Evolutionary conservation across 139 green algal species (phyloP), one percentile per base, ranked within the genome.

Genomic region (Chlorella sorokiniana): DNA sequence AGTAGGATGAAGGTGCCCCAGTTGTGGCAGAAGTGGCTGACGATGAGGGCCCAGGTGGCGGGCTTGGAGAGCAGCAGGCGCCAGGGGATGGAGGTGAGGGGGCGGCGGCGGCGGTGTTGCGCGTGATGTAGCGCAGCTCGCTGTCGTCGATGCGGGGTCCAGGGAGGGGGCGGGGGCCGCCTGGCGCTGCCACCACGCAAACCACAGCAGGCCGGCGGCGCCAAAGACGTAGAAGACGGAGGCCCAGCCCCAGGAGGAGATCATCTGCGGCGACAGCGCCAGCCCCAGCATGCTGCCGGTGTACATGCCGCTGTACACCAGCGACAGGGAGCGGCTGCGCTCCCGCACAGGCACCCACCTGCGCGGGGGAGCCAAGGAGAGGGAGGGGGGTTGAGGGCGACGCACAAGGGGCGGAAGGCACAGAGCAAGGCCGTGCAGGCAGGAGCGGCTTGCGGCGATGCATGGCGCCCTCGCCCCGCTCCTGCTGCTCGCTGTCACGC

Each of bases 1-100:
- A 99, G 93, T 76, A 99, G 88, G 86, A 99, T 99, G 90, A 99
- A 99, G 44, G 93, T 97, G 71, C 97, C 96, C 94, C 94, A 99
- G 89, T 99, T 99, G 89, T 99, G 95, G 88, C 95, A 98, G 84
- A 99, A 99, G 87, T 99, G 95, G 75, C 78, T 94, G 9, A 86
- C 33, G 82, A 99, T 98, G 82, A 99, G 95, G 38, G 96, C 95
- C 96, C 96, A 99, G 44, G 98, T 94, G 62, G 95, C 86, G 18
- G 82, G 40, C 76, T 95, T 96, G 54, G 85, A 93, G 3, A 99
- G 88, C 61, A 99, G 90, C 73, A 88, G 65, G n/a, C 83, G 76
- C 95, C 96, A 99, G 33, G 96, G 96, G 72, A 98, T 97, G 41
- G 80, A 83, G 14, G 29, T 1, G 52, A 78, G 35, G 29, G 64